phyloP scores from a whole-genome alignment of 257 asterid species.

The Nicotiana tabacum region DNA sequence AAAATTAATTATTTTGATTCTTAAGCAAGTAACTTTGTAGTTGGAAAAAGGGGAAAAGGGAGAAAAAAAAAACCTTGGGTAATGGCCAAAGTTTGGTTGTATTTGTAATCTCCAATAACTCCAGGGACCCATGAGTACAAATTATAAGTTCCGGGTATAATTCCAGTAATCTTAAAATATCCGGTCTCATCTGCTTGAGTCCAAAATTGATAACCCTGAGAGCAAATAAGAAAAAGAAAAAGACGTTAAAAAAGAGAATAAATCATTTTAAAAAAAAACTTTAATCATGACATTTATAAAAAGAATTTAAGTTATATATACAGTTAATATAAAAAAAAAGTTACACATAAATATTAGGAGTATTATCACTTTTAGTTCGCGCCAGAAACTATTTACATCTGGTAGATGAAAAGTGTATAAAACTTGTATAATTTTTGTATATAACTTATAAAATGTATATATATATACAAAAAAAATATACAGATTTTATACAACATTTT shows the following conservation, averaged over 20 bases:
- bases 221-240: neutral
- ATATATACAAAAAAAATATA: too few relatives aligned
- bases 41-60: neutral
- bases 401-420: too few relatives aligned
- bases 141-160: slow-evolving; percentile 13
- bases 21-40: neutral
- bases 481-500: too few relatives aligned
- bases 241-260: neutral
- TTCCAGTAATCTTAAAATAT: slow-evolving; percentile 5
- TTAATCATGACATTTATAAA: neutral
- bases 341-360: too few relatives aligned
- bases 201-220: slow-evolving; percentile 24
- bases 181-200: neutral
- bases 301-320: too few relatives aligned
- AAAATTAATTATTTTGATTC: neutral
- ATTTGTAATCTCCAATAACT: slow-evolving; percentile 19
- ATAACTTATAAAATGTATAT: too few relatives aligned
- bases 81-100: neutral
- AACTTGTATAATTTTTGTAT: too few relatives aligned
- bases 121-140: slow-evolving; percentile 18
- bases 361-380: too few relatives aligned
- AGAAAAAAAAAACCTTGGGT: slow-evolving; percentile 2
- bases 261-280: neutral
- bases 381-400: too few relatives aligned
- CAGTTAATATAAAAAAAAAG: too few relatives aligned